Percentiles rank a stretch among this genome's conserved stretches.
phyloP scores from a whole-genome alignment of 805 yeast species.

The Kuraishia piskuri region DNA sequence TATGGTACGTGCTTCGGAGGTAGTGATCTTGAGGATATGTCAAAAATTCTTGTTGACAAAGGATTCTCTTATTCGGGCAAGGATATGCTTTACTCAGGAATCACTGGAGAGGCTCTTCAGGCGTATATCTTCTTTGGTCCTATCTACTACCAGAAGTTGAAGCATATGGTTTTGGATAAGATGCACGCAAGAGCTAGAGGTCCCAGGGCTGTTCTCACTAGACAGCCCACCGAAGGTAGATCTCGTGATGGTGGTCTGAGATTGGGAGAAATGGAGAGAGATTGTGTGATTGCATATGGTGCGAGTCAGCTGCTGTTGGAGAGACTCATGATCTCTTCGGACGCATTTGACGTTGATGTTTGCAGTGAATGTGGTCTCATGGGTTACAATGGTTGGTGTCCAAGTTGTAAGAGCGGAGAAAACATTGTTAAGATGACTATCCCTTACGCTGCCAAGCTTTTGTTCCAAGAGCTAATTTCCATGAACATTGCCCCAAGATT shows the following conservation, averaged over 20 bases:
- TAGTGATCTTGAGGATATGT: slow-evolving; percentile 92
- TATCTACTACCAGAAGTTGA: slow-evolving; percentile 93
- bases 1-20: slow-evolving; percentile 99
- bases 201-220: slow-evolving; percentile 93
- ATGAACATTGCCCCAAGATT: slow-evolving; percentile 98
- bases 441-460: slow-evolving; percentile 96
- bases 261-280: slow-evolving; percentile 99
- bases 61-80: slow-evolving; percentile 95
- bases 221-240: slow-evolving; percentile 99
- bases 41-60: slow-evolving; percentile 76
- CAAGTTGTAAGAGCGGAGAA: slow-evolving; percentile 88
- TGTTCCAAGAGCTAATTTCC: slow-evolving; percentile 95
- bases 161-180: slow-evolving; percentile 97
- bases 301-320: slow-evolving; percentile 92
- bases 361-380: slow-evolving; percentile 91
- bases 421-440: slow-evolving; percentile 86
- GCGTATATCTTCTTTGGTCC: slow-evolving; percentile 99
- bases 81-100: slow-evolving; percentile 95
- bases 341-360: slow-evolving; percentile 95
- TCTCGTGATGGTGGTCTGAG: slow-evolving; percentile 98
- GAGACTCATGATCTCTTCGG: slow-evolving; percentile 93
- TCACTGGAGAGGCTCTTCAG: slow-evolving; percentile 94
- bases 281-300: slow-evolving; percentile 98
- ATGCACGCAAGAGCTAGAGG: slow-evolving; percentile 99
- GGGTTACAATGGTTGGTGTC: slow-evolving; percentile 98